phyloP scores from a whole-genome alignment of 106 monocot genomes.

The Alisma plantagoaquatica region DNA sequence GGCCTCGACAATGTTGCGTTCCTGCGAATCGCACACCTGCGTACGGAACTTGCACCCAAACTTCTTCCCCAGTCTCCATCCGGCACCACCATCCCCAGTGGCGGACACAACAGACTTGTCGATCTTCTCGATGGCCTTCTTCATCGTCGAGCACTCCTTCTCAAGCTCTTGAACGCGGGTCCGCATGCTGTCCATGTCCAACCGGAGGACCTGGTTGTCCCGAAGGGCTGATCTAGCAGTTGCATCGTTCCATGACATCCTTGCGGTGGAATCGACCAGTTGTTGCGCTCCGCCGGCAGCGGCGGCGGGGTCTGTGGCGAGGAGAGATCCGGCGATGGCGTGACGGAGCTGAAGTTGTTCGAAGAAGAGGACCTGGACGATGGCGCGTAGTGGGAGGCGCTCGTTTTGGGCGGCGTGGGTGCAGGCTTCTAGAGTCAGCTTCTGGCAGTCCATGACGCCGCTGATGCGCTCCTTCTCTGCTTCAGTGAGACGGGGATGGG shows the following conservation, averaged over 20 bases:
- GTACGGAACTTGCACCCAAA: conserved; percentile 79
- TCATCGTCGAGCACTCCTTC: conserved; percentile 78
- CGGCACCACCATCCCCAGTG: conserved; percentile 5
- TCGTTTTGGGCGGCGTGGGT: conserved; percentile 99
- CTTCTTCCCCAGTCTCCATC: conserved; percentile 21
- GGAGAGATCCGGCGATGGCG: conserved; percentile 62
- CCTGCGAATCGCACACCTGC: conserved; percentile 79
- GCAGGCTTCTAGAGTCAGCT: conserved; percentile 92
- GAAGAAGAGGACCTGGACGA: conserved; percentile 97
- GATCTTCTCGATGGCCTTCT: conserved; percentile 65
- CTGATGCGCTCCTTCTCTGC: conserved; percentile 64
- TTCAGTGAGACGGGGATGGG: conserved; percentile 56
- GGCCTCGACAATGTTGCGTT: conserved; percentile 39
- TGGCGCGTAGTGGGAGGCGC: conserved; percentile 64
- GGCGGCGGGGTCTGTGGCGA: not conserved
- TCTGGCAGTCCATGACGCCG: conserved; percentile 79
- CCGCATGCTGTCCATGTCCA: conserved; percentile 95
- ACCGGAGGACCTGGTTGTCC: conserved; percentile 64
- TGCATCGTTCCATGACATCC: no score
- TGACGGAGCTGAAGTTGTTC: conserved; percentile 96
- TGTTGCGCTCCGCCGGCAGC: not conserved
- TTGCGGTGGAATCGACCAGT: not conserved
- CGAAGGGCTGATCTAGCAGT: conserved; percentile 28
- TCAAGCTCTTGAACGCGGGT: conserved; percentile 79
- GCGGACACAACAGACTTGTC: conserved; percentile 10